phyloP scores from a whole-genome alignment of 2,329 filamentous ascomycete genomes.

The Endoconidiophora laricicola region DNA sequence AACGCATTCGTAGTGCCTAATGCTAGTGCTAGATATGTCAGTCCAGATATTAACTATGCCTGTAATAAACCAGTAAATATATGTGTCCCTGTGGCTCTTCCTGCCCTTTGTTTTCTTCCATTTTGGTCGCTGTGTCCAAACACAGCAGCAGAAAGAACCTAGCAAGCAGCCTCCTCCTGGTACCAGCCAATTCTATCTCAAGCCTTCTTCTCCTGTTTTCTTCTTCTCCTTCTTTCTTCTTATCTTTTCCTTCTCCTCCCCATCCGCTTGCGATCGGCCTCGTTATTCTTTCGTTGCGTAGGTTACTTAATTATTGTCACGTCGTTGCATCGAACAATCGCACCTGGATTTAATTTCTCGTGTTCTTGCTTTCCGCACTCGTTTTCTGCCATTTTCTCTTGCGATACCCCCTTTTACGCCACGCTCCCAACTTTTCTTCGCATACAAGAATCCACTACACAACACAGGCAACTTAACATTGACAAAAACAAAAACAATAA shows the following conservation, averaged over 20 bases:
- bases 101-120: background rate
- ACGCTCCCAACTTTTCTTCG: slow-evolving; percentile 3
- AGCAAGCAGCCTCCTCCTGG: background rate
- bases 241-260: slow-evolving; percentile 6
- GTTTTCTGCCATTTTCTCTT: slow-evolving; percentile 8
- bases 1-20: too few relatives aligned
- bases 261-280: slow-evolving; percentile 2
- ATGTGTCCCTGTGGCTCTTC: background rate
- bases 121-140: background rate
- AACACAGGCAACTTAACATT: background rate
- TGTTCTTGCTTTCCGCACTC: slow-evolving; percentile 8
- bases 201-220: slow-evolving; percentile 3
- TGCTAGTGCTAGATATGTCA: too few relatives aligned
- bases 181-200: background rate
- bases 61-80: background rate
- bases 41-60: background rate
- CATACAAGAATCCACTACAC: background rate
- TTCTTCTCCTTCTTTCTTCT: background rate
- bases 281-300: background rate
- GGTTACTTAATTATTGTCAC: slow-evolving; percentile 6
- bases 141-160: slow-evolving; percentile 10
- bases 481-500: slow-evolving; percentile 16
- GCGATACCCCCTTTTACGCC: slow-evolving; percentile 13
- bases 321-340: slow-evolving; percentile 3
- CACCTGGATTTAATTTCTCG: slow-evolving; percentile 1